These are phyloP conservation scores for Ormosia semicastrata DNA, from an alignment of 306 rosid species.

Conservation along the genomic window DNA sequence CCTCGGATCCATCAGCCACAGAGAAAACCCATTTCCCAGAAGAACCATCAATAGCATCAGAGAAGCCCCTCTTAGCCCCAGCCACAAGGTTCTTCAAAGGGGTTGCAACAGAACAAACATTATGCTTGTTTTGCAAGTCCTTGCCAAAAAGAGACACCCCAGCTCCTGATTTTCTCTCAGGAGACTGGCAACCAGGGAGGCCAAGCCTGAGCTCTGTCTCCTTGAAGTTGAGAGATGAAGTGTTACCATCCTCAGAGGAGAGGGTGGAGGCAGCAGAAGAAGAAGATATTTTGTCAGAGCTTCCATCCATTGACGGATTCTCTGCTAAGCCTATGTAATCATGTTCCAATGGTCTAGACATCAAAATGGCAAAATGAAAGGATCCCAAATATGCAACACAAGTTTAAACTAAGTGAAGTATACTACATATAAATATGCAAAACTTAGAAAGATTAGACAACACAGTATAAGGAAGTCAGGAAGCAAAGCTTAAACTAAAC, in stretches of 20 bases:
- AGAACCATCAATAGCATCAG: slow-evolving; percentile 65
- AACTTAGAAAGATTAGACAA: not conserved
- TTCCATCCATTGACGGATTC: slow-evolving; percentile 59
- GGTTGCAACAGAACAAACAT: slow-evolving; percentile 40
- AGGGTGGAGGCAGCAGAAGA: slow-evolving; percentile 42
- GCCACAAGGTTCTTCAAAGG: slow-evolving; percentile 49
- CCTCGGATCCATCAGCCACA: slow-evolving; percentile 59
- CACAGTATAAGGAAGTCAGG: not conserved
- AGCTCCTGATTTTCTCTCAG: slow-evolving; percentile 57
- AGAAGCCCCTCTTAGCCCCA: slow-evolving; percentile 83
- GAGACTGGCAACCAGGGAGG: slow-evolving; percentile 70
- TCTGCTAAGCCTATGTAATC: slow-evolving; percentile 79
- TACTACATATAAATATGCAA: not conserved
- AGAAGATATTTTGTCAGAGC: slow-evolving; percentile 54
- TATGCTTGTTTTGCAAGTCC: slow-evolving; percentile 60
- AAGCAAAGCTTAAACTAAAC: slow-evolving; percentile 18
- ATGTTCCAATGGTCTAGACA: slow-evolving; percentile 71
- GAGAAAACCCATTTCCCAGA: slow-evolving; percentile 73
- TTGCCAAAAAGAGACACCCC: slow-evolving; percentile 63
- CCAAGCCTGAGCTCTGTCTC: slow-evolving; percentile 96
- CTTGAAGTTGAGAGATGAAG: slow-evolving; percentile 60
- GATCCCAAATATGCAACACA: not conserved
- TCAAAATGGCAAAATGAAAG: slow-evolving; percentile 32
- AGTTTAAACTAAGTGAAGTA: not conserved
- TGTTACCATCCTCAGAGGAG: slow-evolving; percentile 47